Percentiles rank a stretch among this genome's conserved stretches.
phyloP scores from a whole-genome alignment of 257 asterid species.

The Primulina eburnea region DNA sequence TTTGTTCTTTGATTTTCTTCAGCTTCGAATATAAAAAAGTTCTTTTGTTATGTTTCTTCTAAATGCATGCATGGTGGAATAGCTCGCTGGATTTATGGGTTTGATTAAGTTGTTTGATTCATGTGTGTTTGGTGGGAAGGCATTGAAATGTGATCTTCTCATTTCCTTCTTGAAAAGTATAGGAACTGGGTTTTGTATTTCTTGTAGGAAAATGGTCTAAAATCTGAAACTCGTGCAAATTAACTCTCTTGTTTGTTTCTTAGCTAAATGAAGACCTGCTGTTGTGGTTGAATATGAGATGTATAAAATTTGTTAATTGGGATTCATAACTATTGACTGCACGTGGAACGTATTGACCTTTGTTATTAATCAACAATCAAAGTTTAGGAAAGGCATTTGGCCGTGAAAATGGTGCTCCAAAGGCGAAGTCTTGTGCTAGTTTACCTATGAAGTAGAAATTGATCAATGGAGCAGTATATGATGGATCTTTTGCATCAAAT shows the following conservation, averaged over 20 bases:
- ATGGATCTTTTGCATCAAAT: background rate
- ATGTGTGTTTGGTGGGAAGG: background rate
- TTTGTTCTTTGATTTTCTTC: conserved; percentile 8
- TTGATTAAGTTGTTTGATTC: background rate
- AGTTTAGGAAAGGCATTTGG: too few relatives aligned
- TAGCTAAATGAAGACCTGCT: background rate
- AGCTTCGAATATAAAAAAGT: background rate
- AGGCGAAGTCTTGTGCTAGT: too few relatives aligned
- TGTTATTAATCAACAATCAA: background rate
- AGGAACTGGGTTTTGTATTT: background rate
- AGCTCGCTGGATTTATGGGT: background rate
- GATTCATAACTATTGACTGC: background rate
- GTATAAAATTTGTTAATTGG: background rate
- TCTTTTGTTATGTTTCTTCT: background rate
- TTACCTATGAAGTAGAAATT: background rate
- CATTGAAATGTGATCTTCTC: background rate
- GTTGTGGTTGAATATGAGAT: background rate
- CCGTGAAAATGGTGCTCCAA: background rate
- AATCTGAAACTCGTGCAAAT: background rate
- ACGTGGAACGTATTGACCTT: too few relatives aligned
- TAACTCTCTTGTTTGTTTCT: background rate
- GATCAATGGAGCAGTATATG: background rate
- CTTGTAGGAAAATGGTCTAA: background rate
- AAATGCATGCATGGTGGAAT: background rate
- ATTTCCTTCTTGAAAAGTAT: background rate